Base-by-base conservation (phyloP, 1,284 basidiomycete species). In the Flammula alnicola region DNA sequence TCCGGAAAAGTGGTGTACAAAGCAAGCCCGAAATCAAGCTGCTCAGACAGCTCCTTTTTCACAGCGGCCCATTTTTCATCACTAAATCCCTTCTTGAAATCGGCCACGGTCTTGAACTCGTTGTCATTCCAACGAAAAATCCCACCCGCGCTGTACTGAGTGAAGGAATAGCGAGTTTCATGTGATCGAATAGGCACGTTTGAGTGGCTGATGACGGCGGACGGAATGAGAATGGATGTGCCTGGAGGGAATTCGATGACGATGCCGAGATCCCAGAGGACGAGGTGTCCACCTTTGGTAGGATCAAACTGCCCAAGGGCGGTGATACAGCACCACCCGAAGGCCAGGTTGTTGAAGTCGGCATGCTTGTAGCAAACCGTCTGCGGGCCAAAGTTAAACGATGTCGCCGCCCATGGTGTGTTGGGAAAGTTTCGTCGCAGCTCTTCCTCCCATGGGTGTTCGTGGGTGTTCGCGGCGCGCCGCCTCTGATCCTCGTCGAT, bases 171-270 rank as follows among this genome's bases (percentile, higher is more conserved):
- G 1, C 64, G 47, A 0, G n/a, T 46, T 44, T 68, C 66, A 11
- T 43, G 37, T 0, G 17, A 8, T 2, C 12, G 23, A 8, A 67
- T 43, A 1, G 56, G 43, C 2, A 56, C 54, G 47, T 68, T 68
- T 11, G 55, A 59, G 41, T 68, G 66, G 0, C 20, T 16, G 7
- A 66, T 16, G 7, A 49, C 38, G 1, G 59, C 63, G 2, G 66
- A 68, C 0, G 62, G 63, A 42, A 68, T 49, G 23, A 64, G 52
- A 11, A 66, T 58, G 8, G 55, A 55, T 3, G 49, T 49, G 16
- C 58, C 57, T 5, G 58, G 45, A 1, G 54, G 59, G 36, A 53
- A 53, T 30, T 55, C 54, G 3, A 56, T 44, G 12, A 49, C 51
- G 3, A 49, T 12, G 4, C 41, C 7, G 17, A 36, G 31, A 26